Conservation (phyloP, 108 stramenopile species). For the Fragilaria crotonensis region DNA sequence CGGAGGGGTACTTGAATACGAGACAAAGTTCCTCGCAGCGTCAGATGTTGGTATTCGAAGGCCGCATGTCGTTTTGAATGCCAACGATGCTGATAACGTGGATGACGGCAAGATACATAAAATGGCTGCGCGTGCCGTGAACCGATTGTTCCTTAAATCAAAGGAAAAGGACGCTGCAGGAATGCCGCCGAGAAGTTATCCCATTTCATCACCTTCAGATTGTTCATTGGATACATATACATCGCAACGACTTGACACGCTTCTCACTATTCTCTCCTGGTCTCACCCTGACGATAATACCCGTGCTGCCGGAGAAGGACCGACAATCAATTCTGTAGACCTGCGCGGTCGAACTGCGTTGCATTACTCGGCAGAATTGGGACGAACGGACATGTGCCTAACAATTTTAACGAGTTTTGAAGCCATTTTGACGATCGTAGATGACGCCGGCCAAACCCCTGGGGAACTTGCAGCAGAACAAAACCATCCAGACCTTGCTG, state of each 20-base stretch:
- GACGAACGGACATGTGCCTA: constrained; percentile 34
- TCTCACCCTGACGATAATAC: constrained; percentile 19
- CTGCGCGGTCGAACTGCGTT: constrained; percentile 30
- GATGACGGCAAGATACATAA: neutral
- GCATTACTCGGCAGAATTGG: constrained; percentile 49
- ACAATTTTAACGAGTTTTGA: constrained; percentile 31
- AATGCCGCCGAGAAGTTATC: too few species aligned
- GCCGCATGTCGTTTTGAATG: neutral
- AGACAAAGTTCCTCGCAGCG: too few species aligned
- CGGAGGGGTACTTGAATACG: constrained; percentile 25
- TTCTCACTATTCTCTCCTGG: constrained; percentile 25
- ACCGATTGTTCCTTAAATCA: constrained; percentile 1
- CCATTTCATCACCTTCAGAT: too few species aligned
- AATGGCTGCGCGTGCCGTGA: constrained; percentile 14
- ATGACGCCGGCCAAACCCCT: constrained; percentile 25
- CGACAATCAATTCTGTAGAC: constrained; percentile 46
- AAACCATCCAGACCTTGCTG: constrained; percentile 26
- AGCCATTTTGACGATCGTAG: constrained; percentile 43
- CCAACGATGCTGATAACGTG: neutral
- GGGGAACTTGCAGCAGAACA: constrained; percentile 34
- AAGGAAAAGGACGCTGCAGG: neutral
- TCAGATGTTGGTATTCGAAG: too few species aligned
- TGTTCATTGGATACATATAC: too few species aligned
- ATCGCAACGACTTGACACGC: constrained; percentile 23
- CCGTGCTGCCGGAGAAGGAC: constrained; percentile 13